phyloP scores from a whole-genome alignment of 2,329 filamentous ascomycete species.

The Beauveria sp. region DNA sequence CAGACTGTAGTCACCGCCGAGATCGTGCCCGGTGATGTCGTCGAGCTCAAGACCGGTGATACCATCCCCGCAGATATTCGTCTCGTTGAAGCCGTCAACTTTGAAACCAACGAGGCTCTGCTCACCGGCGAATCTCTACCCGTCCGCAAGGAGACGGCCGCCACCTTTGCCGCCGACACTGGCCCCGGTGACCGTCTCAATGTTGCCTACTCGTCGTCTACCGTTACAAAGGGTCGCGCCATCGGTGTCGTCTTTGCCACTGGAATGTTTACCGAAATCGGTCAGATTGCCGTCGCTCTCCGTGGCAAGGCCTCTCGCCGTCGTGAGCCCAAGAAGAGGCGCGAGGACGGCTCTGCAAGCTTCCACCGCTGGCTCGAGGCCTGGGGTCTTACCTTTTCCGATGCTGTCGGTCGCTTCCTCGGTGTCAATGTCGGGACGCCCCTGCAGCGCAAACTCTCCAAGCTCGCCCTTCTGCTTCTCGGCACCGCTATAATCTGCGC shows the following conservation, averaged over 20 bases:
- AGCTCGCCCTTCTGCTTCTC: conserved; percentile 61
- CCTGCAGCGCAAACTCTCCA: conserved; percentile 60
- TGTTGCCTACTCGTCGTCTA: conserved; percentile 55
- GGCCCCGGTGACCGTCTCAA: conserved; percentile 53
- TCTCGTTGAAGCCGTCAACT: conserved; percentile 52
- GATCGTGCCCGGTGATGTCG: conserved; percentile 52
- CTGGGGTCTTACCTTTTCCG: conserved; percentile 28
- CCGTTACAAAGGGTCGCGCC: conserved; percentile 53
- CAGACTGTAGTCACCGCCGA: conserved; percentile 31
- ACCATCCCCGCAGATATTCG: conserved; percentile 55
- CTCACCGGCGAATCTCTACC: conserved; percentile 58
- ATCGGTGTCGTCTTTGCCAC: conserved; percentile 54
- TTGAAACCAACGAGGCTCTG: conserved; percentile 59
- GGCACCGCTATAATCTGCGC: conserved; percentile 44
- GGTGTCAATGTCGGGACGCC: conserved; percentile 54
- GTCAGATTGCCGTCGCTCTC: conserved; percentile 48
- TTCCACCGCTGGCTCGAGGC: conserved; percentile 26
- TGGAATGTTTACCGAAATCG: conserved; percentile 55
- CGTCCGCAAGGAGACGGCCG: conserved; percentile 43
- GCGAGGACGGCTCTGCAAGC: conserved; percentile 32
- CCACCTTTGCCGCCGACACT: conserved; percentile 33
- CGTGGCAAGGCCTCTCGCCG: conserved; percentile 26
- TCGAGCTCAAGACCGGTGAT: conserved; percentile 47
- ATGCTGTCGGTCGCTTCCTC: conserved; percentile 37
- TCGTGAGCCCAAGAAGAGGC: conserved; percentile 34